Conservation (phyloP, 2,329 filamentous ascomycete species). For the Ambrosiella beaveri region DNA sequence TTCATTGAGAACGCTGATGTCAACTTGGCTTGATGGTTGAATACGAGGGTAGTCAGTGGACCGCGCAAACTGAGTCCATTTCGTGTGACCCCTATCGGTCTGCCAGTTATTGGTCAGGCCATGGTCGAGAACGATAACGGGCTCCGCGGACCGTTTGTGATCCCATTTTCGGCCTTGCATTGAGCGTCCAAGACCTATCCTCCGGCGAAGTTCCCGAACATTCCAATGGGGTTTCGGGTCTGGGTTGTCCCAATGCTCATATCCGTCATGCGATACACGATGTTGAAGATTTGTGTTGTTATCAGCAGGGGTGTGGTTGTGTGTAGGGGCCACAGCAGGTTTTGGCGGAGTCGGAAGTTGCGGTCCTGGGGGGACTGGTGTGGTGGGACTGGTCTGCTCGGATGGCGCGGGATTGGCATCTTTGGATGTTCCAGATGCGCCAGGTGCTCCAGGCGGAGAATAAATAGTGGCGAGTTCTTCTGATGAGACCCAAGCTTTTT, state of each 20-base stretch:
- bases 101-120: slow-evolving; percentile 7
- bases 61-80: slow-evolving; percentile 35
- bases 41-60: slow-evolving; percentile 22
- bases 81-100: slow-evolving; percentile 17
- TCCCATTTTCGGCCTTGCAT: slow-evolving; percentile 41
- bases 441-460: neutral
- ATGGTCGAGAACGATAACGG: slow-evolving; percentile 28
- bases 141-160: slow-evolving; percentile 39
- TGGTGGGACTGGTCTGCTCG: slow-evolving; percentile 22
- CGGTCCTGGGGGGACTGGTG: slow-evolving; percentile 18
- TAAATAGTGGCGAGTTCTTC: neutral
- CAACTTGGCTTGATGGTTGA: slow-evolving; percentile 32
- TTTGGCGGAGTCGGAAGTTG: slow-evolving; percentile 24
- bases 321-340: slow-evolving; percentile 24
- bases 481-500: neutral
- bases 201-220: slow-evolving; percentile 9
- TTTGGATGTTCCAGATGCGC: neutral
- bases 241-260: slow-evolving; percentile 21
- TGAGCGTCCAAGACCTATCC: slow-evolving; percentile 13
- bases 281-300: slow-evolving; percentile 18
- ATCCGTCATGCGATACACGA: slow-evolving; percentile 32
- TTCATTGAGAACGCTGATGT: slow-evolving; percentile 27
- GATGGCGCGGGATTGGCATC: neutral
- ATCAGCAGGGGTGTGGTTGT: slow-evolving; percentile 26
- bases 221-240: slow-evolving; percentile 1